Evolutionary conservation across 352 stramenopile genomes (phyloP), one percentile per base, ranked within the genome.

Genomic region (Globisporangium megalacanthum): DNA sequence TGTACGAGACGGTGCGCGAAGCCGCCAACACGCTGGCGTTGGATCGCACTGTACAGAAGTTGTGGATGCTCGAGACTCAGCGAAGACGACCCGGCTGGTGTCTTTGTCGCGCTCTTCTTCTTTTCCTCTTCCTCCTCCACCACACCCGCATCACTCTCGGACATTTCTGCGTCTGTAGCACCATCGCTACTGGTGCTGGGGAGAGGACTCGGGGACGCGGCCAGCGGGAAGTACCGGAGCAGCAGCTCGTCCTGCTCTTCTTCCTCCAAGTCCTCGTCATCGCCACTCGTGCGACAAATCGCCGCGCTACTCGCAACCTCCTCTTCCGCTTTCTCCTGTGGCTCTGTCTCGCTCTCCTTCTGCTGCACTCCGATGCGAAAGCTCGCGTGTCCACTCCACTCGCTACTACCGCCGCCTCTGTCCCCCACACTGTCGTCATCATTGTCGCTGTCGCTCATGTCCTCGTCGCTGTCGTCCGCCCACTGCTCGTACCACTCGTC

Each of bases 401-500:
- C 41, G 4, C 41, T 46, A 42, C 37, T 15, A 17, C 8, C 37
- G 4, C 44, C 29, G 6, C 49, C 31, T 10, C 4, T 6, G 33
- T 46, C 35, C 3, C 57, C 49, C 11, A 57, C 37, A 33, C 60
- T 61, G 14, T 58, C 54, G 25, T 60, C 51, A 4, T 45, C 41
- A 9, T 17, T 46, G 20, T 7, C 52, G 4, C 19, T 39, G n/a
- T 58, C 45, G 3, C 19, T 22, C 4, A 45, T 20, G 8, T 64
- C 46, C 9, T 57, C 70, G 4, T 86, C 79, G n/a, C 71, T 75
- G 25, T 69, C 76, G 7, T 70, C 61, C 15, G 6, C 15, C 77
- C 77, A 81, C 8, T 76, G 69, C 36, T 87, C 68, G 50, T 72
- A 87, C 79, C 79, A 89, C 46, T 87, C 76, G 60, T 88, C 80